Conservation (phyloP, 139 green algal species). For the Deuterostichococcus epilithicus region DNA sequence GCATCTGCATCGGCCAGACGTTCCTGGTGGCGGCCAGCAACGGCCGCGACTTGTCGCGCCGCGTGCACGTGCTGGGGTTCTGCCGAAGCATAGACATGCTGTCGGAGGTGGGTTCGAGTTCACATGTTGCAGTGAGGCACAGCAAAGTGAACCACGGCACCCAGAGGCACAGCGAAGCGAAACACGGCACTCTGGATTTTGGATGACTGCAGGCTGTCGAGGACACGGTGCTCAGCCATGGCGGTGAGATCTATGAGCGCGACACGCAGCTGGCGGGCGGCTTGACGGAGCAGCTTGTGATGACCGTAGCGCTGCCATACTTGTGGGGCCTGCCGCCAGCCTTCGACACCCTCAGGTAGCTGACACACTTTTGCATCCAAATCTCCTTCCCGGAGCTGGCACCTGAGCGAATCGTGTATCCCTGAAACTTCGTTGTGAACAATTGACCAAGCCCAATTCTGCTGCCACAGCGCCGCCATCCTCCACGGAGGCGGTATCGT, state of each 20-base stretch:
- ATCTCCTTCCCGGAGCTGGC: too few species aligned
- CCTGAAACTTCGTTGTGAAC: too few species aligned
- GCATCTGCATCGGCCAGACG: constrained; percentile 65
- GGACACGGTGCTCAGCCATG: constrained; percentile 26
- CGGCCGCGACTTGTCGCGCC: constrained; percentile 48
- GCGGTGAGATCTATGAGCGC: constrained; percentile 49
- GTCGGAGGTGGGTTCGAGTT: constrained; percentile 15
- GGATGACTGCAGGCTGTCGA: constrained; percentile 14
- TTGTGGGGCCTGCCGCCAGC: constrained; percentile 75
- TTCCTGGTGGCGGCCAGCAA: constrained; percentile 74
- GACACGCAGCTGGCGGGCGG: constrained; percentile 37
- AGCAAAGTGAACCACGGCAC: too few species aligned
- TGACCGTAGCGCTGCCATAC: constrained; percentile 68
- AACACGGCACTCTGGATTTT: too few species aligned
- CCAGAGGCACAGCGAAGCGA: too few species aligned
- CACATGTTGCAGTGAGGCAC: background rate
- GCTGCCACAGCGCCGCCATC: constrained; percentile 29
- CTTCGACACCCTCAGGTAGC: constrained; percentile 52
- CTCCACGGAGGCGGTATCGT: constrained; percentile 34
- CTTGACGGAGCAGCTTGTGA: constrained; percentile 55
- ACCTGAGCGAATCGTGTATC: too few species aligned
- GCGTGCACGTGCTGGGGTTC: constrained; percentile 68
- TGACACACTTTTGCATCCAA: too few species aligned
- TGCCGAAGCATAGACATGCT: constrained; percentile 58
- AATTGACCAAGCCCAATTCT: too few species aligned